These are phyloP conservation scores for Beverwykella pulmonaria DNA, from an alignment of 495 filamentous ascomycete species.

Conservation along the genomic window DNA sequence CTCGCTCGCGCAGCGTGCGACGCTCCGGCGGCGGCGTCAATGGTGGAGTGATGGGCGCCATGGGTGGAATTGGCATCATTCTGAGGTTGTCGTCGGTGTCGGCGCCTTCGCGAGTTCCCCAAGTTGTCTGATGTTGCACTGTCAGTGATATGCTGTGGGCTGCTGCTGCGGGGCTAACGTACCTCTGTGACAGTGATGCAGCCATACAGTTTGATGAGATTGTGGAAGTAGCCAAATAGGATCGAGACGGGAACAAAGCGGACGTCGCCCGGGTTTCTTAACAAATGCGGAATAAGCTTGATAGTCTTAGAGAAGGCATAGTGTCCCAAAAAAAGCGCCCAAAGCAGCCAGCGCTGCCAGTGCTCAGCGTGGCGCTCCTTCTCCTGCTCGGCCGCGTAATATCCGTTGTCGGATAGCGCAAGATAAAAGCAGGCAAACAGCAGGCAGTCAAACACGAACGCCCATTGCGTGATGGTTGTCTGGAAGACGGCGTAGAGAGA, in stretches of 20 bases:
- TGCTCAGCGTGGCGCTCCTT: not conserved
- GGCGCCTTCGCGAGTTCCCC: conserved; percentile 69
- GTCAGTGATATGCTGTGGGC: not conserved
- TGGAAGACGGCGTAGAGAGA: conserved; percentile 64
- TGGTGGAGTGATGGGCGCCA: conserved; percentile 20
- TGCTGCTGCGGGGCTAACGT: conserved; percentile 30
- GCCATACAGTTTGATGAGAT: conserved; percentile 65
- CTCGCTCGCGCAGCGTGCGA: conserved; percentile 35
- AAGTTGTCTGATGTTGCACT: conserved; percentile 58
- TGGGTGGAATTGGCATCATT: conserved; percentile 32
- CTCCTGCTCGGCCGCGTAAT: not conserved
- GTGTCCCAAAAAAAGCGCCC: conserved; percentile 31
- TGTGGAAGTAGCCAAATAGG: conserved; percentile 63
- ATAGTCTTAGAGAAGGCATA: conserved; percentile 60
- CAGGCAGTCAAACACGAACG: conserved; percentile 58
- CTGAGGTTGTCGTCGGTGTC: conserved; percentile 56
- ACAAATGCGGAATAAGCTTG: conserved; percentile 63
- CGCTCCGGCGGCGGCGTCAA: conserved; percentile 24
- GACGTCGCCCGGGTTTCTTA: conserved; percentile 59
- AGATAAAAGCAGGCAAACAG: conserved; percentile 46
- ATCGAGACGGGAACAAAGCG: conserved; percentile 58
- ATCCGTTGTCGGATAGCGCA: conserved; percentile 39
- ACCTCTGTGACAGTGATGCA: conserved; percentile 56
- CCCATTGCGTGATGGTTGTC: conserved; percentile 61
- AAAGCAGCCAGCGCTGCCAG: conserved; percentile 20